A percentile compares a stretch with the other conserved stretches of the same genome.
Evolutionary conservation across 2,329 filamentous ascomycete genomes (phyloP).

Genomic region (Cercospora canescens): DNA sequence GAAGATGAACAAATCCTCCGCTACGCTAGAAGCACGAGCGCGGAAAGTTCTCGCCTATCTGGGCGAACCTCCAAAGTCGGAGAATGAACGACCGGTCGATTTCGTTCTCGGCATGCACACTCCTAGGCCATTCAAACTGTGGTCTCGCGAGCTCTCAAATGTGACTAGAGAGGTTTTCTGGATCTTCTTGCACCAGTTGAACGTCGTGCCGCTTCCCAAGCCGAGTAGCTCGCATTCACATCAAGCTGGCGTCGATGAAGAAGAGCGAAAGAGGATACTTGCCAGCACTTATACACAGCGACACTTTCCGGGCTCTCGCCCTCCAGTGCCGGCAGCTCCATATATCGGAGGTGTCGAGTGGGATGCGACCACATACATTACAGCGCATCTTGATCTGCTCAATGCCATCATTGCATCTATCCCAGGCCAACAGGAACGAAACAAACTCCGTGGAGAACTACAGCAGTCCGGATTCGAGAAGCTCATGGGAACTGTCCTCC

Average conservation of each 20-base stretch:
- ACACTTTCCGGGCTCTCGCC: slow-evolving; percentile 81
- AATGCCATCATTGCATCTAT: slow-evolving; percentile 87
- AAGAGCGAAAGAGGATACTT: slow-evolving; percentile 24
- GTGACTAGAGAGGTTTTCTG: slow-evolving; percentile 99
- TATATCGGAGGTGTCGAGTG: slow-evolving; percentile 98
- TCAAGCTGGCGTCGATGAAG: slow-evolving; percentile 13
- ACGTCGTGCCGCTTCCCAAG: slow-evolving; percentile 70
- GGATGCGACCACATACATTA: slow-evolving; percentile 96
- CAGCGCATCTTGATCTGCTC: slow-evolving; percentile 86
- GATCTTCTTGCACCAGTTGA: slow-evolving; percentile 96
- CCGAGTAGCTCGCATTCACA: slow-evolving; percentile 28
- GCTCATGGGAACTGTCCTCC: slow-evolving; percentile 77
- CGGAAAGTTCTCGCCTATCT: slow-evolving; percentile 75
- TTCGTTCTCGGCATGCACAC: slow-evolving; percentile 91
- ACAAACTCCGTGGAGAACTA: slow-evolving; percentile 73
- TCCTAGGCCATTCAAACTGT: slow-evolving; percentile 84
- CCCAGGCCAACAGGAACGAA: slow-evolving; percentile 68
- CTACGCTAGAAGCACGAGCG: slow-evolving; percentile 60
- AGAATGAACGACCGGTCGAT: slow-evolving; percentile 72
- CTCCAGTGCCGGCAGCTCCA: slow-evolving; percentile 88
- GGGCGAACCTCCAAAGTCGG: slow-evolving; percentile 75
- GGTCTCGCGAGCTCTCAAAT: slow-evolving; percentile 88
- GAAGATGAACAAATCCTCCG: slow-evolving; percentile 47
- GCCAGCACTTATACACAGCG: slow-evolving; percentile 54
- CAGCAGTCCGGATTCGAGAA: slow-evolving; percentile 88